These are phyloP conservation scores for Papiliotrema terrestris DNA, from an alignment of 1,284 basidiomycete genomes.

Conservation along the genomic window DNA sequence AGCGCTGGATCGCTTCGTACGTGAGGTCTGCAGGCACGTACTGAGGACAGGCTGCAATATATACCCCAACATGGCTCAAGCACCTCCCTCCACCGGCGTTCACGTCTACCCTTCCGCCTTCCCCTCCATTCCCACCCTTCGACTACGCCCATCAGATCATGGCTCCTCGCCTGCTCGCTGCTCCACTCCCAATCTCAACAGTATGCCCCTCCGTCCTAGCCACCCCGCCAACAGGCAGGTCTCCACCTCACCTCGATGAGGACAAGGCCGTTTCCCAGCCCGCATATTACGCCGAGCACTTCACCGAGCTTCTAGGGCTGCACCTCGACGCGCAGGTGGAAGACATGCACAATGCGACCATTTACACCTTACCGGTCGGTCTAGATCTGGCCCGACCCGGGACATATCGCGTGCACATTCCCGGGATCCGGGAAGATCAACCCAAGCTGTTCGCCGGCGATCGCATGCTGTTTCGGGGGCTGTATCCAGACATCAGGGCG, in stretches of 20 bases:
- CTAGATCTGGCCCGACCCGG: not conserved
- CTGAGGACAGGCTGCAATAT: constrained; percentile 11
- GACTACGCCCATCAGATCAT: constrained; percentile 12
- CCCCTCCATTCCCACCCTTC: constrained; percentile 11
- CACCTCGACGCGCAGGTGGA: constrained; percentile 13
- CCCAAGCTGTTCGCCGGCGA: constrained; percentile 42
- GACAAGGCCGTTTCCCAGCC: not conserved
- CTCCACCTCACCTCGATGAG: constrained; percentile 4
- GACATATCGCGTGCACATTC: constrained; percentile 21
- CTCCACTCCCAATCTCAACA: not conserved
- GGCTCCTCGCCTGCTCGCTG: not conserved
- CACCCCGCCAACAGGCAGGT: not conserved
- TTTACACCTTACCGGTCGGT: constrained; percentile 11
- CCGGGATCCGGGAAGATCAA: constrained; percentile 43
- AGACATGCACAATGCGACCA: constrained; percentile 7
- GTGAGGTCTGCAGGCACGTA: not conserved
- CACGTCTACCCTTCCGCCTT: constrained; percentile 5
- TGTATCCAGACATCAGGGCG: constrained; percentile 17
- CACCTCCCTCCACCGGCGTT: constrained; percentile 10
- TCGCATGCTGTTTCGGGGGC: constrained; percentile 32
- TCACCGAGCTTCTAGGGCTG: constrained; percentile 16
- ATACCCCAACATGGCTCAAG: constrained; percentile 20
- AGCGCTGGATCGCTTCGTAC: constrained; percentile 4
- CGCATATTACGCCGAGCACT: constrained; percentile 16
- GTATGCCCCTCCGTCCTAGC: constrained; percentile 14